Percentiles rank a stretch among this genome's conserved stretches.
Evolutionary conservation across 2,329 filamentous ascomycete species (phyloP).

Genomic region (Fusarium goolgardi): DNA sequence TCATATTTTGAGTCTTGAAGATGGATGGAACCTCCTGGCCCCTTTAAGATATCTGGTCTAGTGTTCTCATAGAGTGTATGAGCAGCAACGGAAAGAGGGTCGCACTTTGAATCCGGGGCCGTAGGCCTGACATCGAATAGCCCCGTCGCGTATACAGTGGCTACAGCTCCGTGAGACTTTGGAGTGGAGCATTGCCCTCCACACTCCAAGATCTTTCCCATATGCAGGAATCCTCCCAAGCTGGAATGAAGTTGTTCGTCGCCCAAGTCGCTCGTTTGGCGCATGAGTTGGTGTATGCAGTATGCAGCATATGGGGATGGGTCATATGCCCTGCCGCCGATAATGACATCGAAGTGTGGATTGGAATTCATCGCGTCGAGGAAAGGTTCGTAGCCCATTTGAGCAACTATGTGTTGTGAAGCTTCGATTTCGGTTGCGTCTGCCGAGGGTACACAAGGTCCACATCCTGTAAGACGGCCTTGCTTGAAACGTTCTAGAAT

Average conservation of each 20-base stretch:
- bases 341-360: conserved; percentile 60
- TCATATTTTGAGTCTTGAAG: conserved; percentile 50
- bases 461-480: conserved; percentile 53
- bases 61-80: conserved; percentile 68
- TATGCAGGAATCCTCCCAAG: conserved; percentile 57
- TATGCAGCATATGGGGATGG: conserved; percentile 56
- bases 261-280: background rate
- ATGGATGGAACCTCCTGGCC: conserved; percentile 62
- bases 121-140: conserved; percentile 61
- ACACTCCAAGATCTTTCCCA: conserved; percentile 68
- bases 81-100: conserved; percentile 61
- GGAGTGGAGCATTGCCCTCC: conserved; percentile 61
- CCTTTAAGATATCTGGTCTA: conserved; percentile 61
- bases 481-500: conserved; percentile 48
- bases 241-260: background rate
- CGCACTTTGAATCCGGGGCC: conserved; percentile 56
- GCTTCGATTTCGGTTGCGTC: conserved; percentile 53
- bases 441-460: conserved; percentile 55
- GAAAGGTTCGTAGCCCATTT: conserved; percentile 61
- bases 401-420: conserved; percentile 55
- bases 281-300: conserved; percentile 29
- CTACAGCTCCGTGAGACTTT: conserved; percentile 57
- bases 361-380: conserved; percentile 54
- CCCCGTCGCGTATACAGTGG: conserved; percentile 55
- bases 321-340: conserved; percentile 59